phyloP scores from a whole-genome alignment of 306 rosid species.

The Acacia acuminata region DNA sequence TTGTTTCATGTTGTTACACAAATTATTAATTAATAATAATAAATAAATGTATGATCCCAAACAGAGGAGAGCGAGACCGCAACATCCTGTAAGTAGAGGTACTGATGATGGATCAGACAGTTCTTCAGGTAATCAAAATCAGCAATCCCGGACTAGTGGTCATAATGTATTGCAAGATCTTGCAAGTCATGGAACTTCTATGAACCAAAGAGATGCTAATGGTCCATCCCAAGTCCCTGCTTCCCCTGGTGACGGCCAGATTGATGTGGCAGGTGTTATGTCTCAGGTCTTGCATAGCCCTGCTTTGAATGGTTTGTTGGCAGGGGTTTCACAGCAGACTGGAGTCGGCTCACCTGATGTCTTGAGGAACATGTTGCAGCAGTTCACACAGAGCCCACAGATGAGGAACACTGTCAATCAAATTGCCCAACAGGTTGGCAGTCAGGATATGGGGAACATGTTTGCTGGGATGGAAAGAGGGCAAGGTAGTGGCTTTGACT shows the following conservation, averaged over 20 bases:
- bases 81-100: conserved; percentile 41
- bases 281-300: conserved; percentile 93
- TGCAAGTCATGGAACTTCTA: conserved; percentile 54
- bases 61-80: conserved; percentile 71
- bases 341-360: conserved; percentile 86
- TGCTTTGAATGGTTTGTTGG: conserved; percentile 78
- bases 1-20: conserved; percentile 11
- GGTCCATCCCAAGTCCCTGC: conserved; percentile 42
- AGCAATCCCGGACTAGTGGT: conserved; percentile 45
- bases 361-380: conserved; percentile 90
- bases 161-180: conserved; percentile 72
- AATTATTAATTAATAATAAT: background rate
- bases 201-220: conserved; percentile 39
- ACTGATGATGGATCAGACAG: conserved; percentile 59
- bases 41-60: conserved; percentile 15
- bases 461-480: conserved; percentile 71
- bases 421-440: conserved; percentile 80
- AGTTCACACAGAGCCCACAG: conserved; percentile 90
- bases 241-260: conserved; percentile 48
- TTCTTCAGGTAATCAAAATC: conserved; percentile 53
- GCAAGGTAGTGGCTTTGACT: conserved; percentile 79
- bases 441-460: conserved; percentile 71
- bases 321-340: conserved; percentile 90
- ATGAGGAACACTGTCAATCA: conserved; percentile 80
- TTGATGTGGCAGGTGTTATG: conserved; percentile 74